phyloP scores from a whole-genome alignment of 2,329 filamentous ascomycete species.

The Triangularia setosa region DNA sequence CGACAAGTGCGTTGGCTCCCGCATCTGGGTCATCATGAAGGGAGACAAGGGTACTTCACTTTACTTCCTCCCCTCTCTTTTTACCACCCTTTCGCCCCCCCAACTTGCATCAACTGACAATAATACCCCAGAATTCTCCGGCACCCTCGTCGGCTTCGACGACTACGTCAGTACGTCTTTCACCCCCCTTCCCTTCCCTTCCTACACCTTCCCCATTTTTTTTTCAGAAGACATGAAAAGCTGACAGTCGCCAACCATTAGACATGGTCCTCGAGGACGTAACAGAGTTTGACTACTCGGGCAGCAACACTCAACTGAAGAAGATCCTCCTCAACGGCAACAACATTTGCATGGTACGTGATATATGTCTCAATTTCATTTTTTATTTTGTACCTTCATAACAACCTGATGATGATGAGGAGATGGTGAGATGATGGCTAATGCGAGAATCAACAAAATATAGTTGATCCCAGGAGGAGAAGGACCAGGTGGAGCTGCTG shows the following conservation, averaged over 20 bases:
- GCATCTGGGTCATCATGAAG: conserved; percentile 99
- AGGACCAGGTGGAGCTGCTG: conserved; percentile 49
- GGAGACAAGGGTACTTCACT: conserved; percentile 78
- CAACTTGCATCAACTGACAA: not conserved
- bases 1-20: conserved; percentile 96
- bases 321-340: conserved; percentile 98
- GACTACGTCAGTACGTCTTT: conserved; percentile 94
- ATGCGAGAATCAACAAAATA: no score
- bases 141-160: conserved; percentile 91
- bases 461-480: conserved; percentile 77
- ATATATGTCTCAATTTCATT: no score
- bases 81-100: not conserved
- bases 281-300: conserved; percentile 92
- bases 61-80: conserved; percentile 1
- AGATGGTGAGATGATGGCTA: conserved; percentile 21
- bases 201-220: conserved; percentile 19
- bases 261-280: conserved; percentile 99
- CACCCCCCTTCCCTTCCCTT: not conserved
- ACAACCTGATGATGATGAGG: not conserved
- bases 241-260: conserved; percentile 34
- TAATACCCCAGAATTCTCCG: conserved; percentile 80
- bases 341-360: conserved; percentile 99
- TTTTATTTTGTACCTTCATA: no score
- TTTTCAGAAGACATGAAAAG: conserved; percentile 7
- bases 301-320: conserved; percentile 79